phyloP scores from a whole-genome alignment of 108 stramenopile genomes.

The Pseudonitzschia multiseries region DNA sequence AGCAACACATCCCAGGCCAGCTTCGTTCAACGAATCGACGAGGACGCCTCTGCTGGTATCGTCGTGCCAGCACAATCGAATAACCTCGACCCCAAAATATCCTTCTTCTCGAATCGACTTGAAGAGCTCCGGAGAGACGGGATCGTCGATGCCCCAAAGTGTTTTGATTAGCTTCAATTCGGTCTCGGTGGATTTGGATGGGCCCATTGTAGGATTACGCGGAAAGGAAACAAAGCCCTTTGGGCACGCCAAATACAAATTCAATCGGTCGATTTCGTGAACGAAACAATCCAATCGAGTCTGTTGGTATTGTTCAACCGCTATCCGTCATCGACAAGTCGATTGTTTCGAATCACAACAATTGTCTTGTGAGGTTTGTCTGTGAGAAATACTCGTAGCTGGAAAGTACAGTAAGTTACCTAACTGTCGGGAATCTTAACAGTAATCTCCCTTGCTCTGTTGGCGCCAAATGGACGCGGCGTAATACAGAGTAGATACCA shows the following conservation, averaged over 20 bases:
- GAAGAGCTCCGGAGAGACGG: constrained; percentile 15
- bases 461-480: no score
- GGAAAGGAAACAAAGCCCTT: constrained; percentile 61
- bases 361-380: no score
- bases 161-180: constrained; percentile 21
- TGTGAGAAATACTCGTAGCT: no score
- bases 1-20: constrained; percentile 14
- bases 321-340: not conserved
- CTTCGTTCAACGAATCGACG: constrained; percentile 14
- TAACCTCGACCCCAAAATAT: constrained; percentile 23
- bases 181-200: not conserved
- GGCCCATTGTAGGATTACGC: not conserved
- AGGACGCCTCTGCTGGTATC: constrained; percentile 15
- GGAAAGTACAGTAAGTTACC: no score
- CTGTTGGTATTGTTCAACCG: not conserved
- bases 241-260: constrained; percentile 80
- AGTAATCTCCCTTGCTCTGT: no score
- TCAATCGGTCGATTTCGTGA: constrained; percentile 47
- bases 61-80: constrained; percentile 15
- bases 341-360: no score
- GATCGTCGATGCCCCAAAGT: constrained; percentile 36
- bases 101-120: constrained; percentile 20
- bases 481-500: no score
- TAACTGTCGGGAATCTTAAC: no score
- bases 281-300: constrained; percentile 28